Evolutionary conservation across 2,329 filamentous ascomycete genomes (phyloP).

Genomic region (Monosporascus cannonballus): DNA sequence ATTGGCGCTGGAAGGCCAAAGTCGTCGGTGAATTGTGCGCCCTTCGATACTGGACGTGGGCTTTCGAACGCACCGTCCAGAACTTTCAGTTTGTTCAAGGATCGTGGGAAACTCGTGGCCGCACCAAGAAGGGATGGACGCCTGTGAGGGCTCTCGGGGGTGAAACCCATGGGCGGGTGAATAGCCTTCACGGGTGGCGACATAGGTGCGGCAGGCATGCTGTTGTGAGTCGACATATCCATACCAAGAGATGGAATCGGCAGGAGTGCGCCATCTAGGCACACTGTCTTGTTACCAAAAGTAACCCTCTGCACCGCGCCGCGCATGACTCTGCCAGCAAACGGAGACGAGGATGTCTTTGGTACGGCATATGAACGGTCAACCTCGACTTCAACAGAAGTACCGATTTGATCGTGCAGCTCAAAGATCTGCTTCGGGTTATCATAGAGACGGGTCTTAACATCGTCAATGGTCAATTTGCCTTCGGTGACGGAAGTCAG

Average conservation of each 20-base stretch:
- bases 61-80: slow-evolving; percentile 28
- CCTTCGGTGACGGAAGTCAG: slow-evolving; percentile 72
- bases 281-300: slow-evolving; percentile 69
- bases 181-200: slow-evolving; percentile 55
- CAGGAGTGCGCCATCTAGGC: slow-evolving; percentile 63
- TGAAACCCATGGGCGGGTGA: slow-evolving; percentile 29
- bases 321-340: slow-evolving; percentile 61
- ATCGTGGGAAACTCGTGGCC: slow-evolving; percentile 20
- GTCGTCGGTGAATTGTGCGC: slow-evolving; percentile 32
- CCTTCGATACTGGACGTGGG: slow-evolving; percentile 17
- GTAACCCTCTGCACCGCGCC: slow-evolving; percentile 69
- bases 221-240: slow-evolving; percentile 68
- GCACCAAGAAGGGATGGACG: slow-evolving; percentile 27
- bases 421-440: slow-evolving; percentile 79
- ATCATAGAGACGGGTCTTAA: slow-evolving; percentile 65
- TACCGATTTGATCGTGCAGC: slow-evolving; percentile 71
- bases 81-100: slow-evolving; percentile 25
- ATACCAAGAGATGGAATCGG: slow-evolving; percentile 54
- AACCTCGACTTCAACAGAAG: slow-evolving; percentile 68
- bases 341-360: slow-evolving; percentile 59
- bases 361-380: slow-evolving; percentile 62
- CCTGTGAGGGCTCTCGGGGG: slow-evolving; percentile 30
- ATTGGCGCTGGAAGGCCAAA: slow-evolving; percentile 40
- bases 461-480: slow-evolving; percentile 66
- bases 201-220: slow-evolving; percentile 36